Evolutionary conservation across 495 filamentous ascomycete species (phyloP), one percentile per base, ranked within the genome.

Genomic region (Astrothelium subdiscretum): DNA sequence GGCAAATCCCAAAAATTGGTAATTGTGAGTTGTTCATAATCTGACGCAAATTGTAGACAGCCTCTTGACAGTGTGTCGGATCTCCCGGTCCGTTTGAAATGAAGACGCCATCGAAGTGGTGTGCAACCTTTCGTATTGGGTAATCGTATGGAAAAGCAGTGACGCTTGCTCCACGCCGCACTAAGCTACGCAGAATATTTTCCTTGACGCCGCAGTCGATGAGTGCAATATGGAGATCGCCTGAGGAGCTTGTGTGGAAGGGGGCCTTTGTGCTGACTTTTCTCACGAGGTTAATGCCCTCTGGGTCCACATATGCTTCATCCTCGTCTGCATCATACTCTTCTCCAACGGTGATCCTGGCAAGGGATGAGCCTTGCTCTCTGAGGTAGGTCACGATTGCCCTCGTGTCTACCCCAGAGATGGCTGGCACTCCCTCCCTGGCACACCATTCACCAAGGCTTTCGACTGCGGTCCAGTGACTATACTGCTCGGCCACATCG

Each of bases 131-230:
- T 82, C 97, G 91, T 75, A 98, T 92, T 60, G 91, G 91, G 78
- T 90, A 97, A 77, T 97, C 85, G 77, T 87, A 97, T 52, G 94
- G 94, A 78, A 98, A 95, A 61, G 87, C 87, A 26, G 95, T 97
- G 57, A 96, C 87, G 65, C 85, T 89, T 43, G 89, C 85, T 29
- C 92, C 94, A 32, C 94, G 89, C 74, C 78, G 80, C 65, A 97
- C 92, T 64, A 98, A 79, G 71, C 88, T 92, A 66, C 94, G 88
- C 58, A 98, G 84, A 72, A 98, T 98, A 79, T 97, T 98, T 81
- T 98, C 94, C 82, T 98, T 98, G 63, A 98, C 95, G 75, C 94
- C 94, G 72, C 94, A 98, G 77, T 98, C 94, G 73, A 98, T 86
- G 62, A 98, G 82, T 35, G 92, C 94, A 69, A 98, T 84, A 76